Conservation (phyloP, 305 asterid species). For the Withania somnifera region DNA sequence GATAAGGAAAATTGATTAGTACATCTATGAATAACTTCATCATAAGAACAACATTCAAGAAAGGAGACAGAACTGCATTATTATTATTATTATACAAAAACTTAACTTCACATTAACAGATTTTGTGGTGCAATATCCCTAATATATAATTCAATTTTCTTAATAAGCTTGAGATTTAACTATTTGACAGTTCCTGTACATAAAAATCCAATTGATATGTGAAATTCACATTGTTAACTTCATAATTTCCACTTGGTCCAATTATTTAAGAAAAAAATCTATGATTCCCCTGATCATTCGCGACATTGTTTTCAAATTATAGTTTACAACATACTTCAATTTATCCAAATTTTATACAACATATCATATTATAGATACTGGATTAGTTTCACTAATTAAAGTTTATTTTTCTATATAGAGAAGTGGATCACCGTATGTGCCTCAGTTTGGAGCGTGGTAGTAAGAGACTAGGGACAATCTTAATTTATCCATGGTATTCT, state of each 20-base stretch:
- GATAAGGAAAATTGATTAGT: too few relatives aligned
- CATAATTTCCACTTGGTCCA: not conserved
- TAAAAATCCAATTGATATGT: not conserved
- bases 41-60: too few relatives aligned
- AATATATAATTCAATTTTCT: too few relatives aligned
- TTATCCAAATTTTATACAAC: not conserved
- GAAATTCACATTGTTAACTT: not conserved
- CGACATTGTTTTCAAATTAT: not conserved
- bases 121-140: not conserved
- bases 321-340: not conserved
- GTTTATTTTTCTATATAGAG: not conserved
- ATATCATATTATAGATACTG: not conserved
- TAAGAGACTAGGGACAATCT: conserved; percentile 14
- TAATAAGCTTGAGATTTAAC: not conserved
- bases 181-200: not conserved
- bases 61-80: too few relatives aligned
- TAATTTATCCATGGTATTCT: conserved; percentile 35
- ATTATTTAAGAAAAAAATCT: not conserved
- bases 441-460: conserved; percentile 60
- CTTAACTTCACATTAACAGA: not conserved
- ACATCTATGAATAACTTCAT: too few relatives aligned
- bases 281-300: not conserved
- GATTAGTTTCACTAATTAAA: not conserved
- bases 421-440: conserved; percentile 22
- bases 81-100: too few relatives aligned